These are phyloP conservation scores for Fusarium sp. DNA, from an alignment of 2,329 filamentous ascomycete species.

Conservation along the genomic window DNA sequence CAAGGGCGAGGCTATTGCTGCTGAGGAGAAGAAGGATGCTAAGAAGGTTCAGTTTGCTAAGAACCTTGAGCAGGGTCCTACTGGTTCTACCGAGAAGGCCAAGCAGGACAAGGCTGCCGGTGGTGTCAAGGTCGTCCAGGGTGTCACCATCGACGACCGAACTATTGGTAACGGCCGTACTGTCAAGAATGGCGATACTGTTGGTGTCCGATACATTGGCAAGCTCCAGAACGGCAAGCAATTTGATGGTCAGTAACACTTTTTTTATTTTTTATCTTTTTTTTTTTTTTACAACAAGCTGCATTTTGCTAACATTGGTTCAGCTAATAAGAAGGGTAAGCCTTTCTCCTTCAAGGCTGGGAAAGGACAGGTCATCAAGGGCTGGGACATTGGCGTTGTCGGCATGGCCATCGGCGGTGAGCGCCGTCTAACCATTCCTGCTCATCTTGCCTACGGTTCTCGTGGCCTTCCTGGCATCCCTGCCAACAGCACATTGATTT, in stretches of 20 bases:
- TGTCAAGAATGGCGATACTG: conserved; percentile 88
- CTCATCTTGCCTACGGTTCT: conserved; percentile 88
- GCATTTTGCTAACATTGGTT: conserved; percentile 35
- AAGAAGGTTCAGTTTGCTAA: conserved; percentile 99
- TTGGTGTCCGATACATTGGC: conserved; percentile 97
- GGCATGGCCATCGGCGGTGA: conserved; percentile 96
- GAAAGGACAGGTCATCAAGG: conserved; percentile 95
- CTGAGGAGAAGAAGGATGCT: conserved; percentile 66
- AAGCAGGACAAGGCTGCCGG: conserved; percentile 60
- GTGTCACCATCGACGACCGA: conserved; percentile 94
- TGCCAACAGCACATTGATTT: conserved; percentile 87
- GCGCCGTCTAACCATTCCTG: conserved; percentile 89
- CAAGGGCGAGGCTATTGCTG: conserved; percentile 82
- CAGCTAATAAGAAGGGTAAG: conserved; percentile 98
- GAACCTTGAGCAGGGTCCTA: conserved; percentile 97
- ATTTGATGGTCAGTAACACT: conserved; percentile 80
- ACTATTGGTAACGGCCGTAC: conserved; percentile 85
- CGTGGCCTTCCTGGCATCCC: conserved; percentile 86
- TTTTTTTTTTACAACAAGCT: not conserved
- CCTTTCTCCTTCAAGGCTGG: conserved; percentile 97
- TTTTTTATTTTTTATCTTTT: too few species aligned
- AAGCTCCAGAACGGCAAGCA: conserved; percentile 95
- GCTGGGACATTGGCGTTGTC: conserved; percentile 93
- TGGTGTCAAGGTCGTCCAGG: conserved; percentile 81
- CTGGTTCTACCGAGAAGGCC: conserved; percentile 67